Evolutionary conservation across 345 rosid genomes (phyloP).

Genomic region (Cardiospermum halicacabum): DNA sequence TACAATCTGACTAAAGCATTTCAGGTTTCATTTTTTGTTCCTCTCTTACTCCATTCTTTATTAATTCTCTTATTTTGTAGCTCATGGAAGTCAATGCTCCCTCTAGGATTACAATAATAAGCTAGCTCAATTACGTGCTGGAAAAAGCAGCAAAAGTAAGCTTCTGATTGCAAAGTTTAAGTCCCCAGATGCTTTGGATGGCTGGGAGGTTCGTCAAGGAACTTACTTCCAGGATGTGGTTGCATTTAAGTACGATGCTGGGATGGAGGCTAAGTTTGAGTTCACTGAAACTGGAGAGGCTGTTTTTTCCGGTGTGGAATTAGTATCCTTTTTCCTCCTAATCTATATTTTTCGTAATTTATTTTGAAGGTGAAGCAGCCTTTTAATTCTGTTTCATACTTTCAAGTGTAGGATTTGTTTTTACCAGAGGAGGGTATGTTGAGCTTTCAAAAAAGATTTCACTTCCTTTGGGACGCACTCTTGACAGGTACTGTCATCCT

Average conservation of each 20-base stretch:
- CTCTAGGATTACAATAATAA: conserved; percentile 79
- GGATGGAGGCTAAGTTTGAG: conserved; percentile 93
- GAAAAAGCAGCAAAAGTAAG: conserved; percentile 96
- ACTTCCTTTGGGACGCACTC: conserved; percentile 80
- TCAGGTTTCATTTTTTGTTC: conserved; percentile 38
- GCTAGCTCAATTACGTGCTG: conserved; percentile 79
- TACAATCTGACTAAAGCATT: conserved; percentile 85
- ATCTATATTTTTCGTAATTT: too few relatives aligned
- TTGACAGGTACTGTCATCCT: conserved; percentile 57
- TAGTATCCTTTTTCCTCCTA: too few relatives aligned
- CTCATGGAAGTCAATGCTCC: neutral
- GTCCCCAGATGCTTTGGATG: conserved; percentile 53
- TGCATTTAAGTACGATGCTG: conserved; percentile 83
- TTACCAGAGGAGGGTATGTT: conserved; percentile 86
- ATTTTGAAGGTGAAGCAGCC: too few relatives aligned
- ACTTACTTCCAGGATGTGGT: conserved; percentile 85
- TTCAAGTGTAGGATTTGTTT: conserved; percentile 67
- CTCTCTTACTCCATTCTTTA: neutral
- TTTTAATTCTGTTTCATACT: conserved; percentile 10
- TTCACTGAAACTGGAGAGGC: conserved; percentile 79
- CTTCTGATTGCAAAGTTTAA: conserved; percentile 83
- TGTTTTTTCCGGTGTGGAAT: conserved; percentile 68
- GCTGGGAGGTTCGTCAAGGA: conserved; percentile 89
- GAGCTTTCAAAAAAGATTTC: conserved; percentile 77
- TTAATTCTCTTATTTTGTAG: neutral